Conservation (phyloP, 768 basidiomycete species). For the Lactarius evosmus region DNA sequence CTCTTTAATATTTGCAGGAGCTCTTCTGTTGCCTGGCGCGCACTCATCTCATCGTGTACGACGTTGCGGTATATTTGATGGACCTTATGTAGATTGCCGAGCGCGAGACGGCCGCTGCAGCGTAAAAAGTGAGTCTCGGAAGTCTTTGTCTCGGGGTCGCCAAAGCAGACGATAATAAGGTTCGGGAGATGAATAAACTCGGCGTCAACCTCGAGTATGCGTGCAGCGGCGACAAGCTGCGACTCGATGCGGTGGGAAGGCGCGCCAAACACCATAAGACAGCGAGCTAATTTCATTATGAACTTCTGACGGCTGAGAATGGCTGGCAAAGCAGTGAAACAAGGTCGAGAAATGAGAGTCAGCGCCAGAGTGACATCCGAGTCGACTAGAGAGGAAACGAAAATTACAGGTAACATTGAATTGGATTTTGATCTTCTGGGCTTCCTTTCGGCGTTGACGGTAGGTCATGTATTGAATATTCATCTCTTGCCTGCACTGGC, state of each 20-base stretch:
- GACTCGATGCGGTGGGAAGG: constrained; percentile 93
- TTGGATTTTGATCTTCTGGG: constrained; percentile 62
- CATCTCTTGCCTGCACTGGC: constrained; percentile 38
- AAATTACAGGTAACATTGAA: constrained; percentile 69
- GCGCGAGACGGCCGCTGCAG: constrained; percentile 68
- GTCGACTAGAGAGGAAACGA: constrained; percentile 1
- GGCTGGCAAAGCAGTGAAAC: constrained; percentile 43
- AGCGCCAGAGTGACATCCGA: neutral
- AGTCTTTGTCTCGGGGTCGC: constrained; percentile 84
- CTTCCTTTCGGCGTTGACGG: constrained; percentile 60
- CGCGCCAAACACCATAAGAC: constrained; percentile 89
- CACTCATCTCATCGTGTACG: constrained; percentile 89
- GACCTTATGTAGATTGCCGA: constrained; percentile 81
- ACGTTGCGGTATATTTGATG: constrained; percentile 84
- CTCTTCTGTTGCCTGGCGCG: constrained; percentile 63
- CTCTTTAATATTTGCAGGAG: constrained; percentile 61
- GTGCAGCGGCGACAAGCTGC: constrained; percentile 83
- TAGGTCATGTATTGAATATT: constrained; percentile 62
- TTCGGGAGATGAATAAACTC: constrained; percentile 86
- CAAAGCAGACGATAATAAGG: constrained; percentile 84
- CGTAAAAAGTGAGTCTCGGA: constrained; percentile 90
- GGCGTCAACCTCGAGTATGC: constrained; percentile 86
- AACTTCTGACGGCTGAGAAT: constrained; percentile 82
- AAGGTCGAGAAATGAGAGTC: constrained; percentile 1
- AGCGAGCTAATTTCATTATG: constrained; percentile 77